phyloP scores from a whole-genome alignment of 108 stramenopile genomes.

The Conticribra weissflogii region DNA sequence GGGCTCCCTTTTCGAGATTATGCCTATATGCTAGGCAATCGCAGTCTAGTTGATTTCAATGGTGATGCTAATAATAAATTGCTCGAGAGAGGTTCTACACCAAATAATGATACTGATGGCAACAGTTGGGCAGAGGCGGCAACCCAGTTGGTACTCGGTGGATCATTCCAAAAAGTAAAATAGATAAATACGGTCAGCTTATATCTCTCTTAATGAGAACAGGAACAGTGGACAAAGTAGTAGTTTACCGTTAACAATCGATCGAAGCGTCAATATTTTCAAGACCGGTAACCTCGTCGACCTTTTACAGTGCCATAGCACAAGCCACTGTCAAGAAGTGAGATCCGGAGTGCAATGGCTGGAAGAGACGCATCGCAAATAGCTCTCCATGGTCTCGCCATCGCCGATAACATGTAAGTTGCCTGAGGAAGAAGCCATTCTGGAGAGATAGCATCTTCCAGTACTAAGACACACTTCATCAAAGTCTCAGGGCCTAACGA shows the following conservation, averaged over 20 bases:
- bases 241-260: too few species aligned
- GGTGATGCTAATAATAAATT: neutral
- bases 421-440: conserved; percentile 70
- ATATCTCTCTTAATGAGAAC: too few species aligned
- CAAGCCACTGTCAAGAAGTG: conserved; percentile 70
- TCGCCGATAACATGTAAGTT: conserved; percentile 63
- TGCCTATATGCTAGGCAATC: neutral
- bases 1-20: neutral
- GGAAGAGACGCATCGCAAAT: conserved; percentile 74
- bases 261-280: too few species aligned
- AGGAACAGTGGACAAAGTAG: too few species aligned
- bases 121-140: neutral
- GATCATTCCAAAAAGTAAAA: too few species aligned
- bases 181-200: too few species aligned
- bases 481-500: conserved; percentile 65
- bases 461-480: conserved; percentile 66
- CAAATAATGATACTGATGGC: neutral
- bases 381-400: conserved; percentile 75
- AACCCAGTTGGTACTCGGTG: neutral
- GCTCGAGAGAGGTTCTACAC: neutral
- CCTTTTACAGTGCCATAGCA: conserved; percentile 25
- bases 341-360: conserved; percentile 64
- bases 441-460: conserved; percentile 75
- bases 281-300: too few species aligned
- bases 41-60: neutral